phyloP scores from a whole-genome alignment of 768 basidiomycete species.

The Trametes meyenii region DNA sequence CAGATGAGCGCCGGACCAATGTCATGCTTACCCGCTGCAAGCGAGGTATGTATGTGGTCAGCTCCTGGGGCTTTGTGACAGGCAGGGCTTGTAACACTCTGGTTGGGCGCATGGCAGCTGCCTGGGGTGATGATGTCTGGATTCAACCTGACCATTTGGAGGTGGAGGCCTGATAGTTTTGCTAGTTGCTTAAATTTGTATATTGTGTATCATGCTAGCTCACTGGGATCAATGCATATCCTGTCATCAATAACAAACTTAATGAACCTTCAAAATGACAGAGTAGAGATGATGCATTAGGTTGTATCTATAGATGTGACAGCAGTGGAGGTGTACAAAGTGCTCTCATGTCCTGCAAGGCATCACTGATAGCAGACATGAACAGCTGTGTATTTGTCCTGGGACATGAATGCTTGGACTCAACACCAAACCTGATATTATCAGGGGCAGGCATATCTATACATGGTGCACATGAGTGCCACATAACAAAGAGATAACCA shows the following conservation, averaged over 20 bases:
- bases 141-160: constrained; percentile 40
- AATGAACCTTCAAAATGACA: neutral
- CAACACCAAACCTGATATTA: constrained; percentile 89
- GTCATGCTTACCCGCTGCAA: constrained; percentile 88
- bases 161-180: constrained; percentile 32
- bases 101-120: constrained; percentile 43
- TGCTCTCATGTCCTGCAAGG: constrained; percentile 68
- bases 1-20: constrained; percentile 70
- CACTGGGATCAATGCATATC: neutral
- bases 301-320: constrained; percentile 19
- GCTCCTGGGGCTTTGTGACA: constrained; percentile 59
- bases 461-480: neutral
- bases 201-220: neutral
- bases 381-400: constrained; percentile 73
- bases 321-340: constrained; percentile 20
- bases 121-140: constrained; percentile 41
- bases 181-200: neutral
- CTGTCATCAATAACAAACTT: neutral
- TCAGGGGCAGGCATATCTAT: constrained; percentile 80
- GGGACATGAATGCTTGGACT: constrained; percentile 76
- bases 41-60: constrained; percentile 74
- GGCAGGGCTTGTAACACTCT: constrained; percentile 52
- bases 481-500: neutral
- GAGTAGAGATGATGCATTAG: neutral
- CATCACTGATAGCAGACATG: constrained; percentile 59